These are phyloP conservation scores for Kluyveromyces wickerhamii DNA, from an alignment of 805 yeast species.

Conservation along the genomic window DNA sequence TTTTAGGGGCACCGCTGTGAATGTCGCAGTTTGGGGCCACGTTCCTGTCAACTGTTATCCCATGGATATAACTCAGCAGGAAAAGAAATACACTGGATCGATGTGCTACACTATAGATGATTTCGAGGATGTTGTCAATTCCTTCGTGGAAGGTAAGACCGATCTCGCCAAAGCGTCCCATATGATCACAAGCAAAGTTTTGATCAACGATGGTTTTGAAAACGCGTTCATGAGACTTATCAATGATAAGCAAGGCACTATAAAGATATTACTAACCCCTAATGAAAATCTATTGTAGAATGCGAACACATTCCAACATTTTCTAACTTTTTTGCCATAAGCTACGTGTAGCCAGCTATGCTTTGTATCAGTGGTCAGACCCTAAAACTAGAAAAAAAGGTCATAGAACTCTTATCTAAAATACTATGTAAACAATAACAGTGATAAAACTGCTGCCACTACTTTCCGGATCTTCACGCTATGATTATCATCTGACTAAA, in stretches of 20 bases:
- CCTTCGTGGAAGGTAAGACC: constrained; percentile 41
- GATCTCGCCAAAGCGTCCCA: constrained; percentile 35
- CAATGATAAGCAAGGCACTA: constrained; percentile 45
- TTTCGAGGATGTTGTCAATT: constrained; percentile 47
- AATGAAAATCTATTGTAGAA: constrained; percentile 15
- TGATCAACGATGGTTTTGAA: constrained; percentile 42
- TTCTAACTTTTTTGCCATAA: no score
- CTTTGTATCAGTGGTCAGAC: no score
- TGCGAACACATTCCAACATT: no score
- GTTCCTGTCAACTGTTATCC: constrained; percentile 42
- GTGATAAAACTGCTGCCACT: no score
- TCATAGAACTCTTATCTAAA: no score
- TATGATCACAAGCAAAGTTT: constrained; percentile 47
- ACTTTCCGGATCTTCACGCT: no score
- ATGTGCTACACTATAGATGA: constrained; percentile 53
- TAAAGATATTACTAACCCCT: constrained; percentile 47
- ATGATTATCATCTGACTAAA: no score
- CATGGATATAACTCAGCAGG: constrained; percentile 47
- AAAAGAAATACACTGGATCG: constrained; percentile 50
- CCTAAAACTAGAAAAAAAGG: no score
- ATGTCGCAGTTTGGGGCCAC: constrained; percentile 59
- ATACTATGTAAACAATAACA: no score
- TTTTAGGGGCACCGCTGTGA: constrained; percentile 50
- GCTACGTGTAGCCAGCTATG: no score
- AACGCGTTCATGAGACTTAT: constrained; percentile 46